phyloP scores from a whole-genome alignment of 805 yeast species.

The Myxozyma sirexii region DNA sequence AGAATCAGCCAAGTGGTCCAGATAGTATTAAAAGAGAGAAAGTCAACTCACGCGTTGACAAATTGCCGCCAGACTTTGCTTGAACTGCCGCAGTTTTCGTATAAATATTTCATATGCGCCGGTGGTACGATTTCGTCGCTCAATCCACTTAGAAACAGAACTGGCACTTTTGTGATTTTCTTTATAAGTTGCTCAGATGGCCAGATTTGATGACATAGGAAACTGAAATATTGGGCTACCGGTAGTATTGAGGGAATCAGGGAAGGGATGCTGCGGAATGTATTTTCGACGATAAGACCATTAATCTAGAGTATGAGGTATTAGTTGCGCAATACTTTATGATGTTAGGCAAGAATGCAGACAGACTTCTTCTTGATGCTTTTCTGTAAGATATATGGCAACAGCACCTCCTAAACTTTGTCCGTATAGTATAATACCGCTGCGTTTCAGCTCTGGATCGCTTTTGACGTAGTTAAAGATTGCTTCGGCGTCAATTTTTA shows the following conservation, averaged over 20 bases:
- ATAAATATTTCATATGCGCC: slow-evolving; percentile 67
- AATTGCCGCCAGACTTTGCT: slow-evolving; percentile 53
- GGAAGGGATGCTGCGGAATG: slow-evolving; percentile 75
- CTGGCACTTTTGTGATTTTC: slow-evolving; percentile 59
- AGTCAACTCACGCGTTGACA: slow-evolving; percentile 43
- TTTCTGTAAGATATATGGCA: slow-evolving; percentile 74
- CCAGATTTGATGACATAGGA: slow-evolving; percentile 81
- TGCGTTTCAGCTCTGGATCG: slow-evolving; percentile 55
- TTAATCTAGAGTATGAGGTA: slow-evolving; percentile 44
- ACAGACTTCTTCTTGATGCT: slow-evolving; percentile 46
- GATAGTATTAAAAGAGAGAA: background rate
- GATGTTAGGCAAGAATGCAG: background rate
- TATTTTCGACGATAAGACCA: slow-evolving; percentile 81
- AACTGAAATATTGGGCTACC: slow-evolving; percentile 54
- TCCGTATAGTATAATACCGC: slow-evolving; percentile 73
- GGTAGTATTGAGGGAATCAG: slow-evolving; percentile 70
- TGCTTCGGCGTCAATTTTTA: slow-evolving; percentile 79
- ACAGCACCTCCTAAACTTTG: slow-evolving; percentile 96
- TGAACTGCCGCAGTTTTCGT: slow-evolving; percentile 52
- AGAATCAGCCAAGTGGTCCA: background rate
- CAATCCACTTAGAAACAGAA: slow-evolving; percentile 70
- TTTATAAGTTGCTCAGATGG: slow-evolving; percentile 66
- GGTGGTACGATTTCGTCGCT: slow-evolving; percentile 94
- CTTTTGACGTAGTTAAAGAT: slow-evolving; percentile 60
- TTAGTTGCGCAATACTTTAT: background rate